phyloP scores from a whole-genome alignment of 169 alveolate genomes.

The Plasmodium relictum region DNA sequence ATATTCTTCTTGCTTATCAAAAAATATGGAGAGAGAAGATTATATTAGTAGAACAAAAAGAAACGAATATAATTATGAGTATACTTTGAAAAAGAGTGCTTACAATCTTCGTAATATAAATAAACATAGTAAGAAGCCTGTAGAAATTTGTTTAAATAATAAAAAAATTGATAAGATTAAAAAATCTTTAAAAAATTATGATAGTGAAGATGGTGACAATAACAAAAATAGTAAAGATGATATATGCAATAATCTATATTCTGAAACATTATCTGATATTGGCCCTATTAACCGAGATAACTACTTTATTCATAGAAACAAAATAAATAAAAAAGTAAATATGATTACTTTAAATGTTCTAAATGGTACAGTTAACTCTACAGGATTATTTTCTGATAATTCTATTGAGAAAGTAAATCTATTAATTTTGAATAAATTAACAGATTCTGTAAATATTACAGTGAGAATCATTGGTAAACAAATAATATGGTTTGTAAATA shows the following conservation, averaged over 20 bases:
- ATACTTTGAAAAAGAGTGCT: background rate
- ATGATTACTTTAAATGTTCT: slow-evolving; percentile 23
- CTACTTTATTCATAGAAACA: background rate
- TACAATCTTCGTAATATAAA: background rate
- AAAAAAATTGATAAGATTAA: background rate
- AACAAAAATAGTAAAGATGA: background rate
- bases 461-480: slow-evolving; percentile 70
- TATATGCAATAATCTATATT: background rate
- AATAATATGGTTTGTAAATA: slow-evolving; percentile 59
- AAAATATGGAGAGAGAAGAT: slow-evolving; percentile 27
- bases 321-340: slow-evolving; percentile 1
- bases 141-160: slow-evolving; percentile 1
- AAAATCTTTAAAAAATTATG: background rate
- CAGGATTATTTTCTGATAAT: slow-evolving; percentile 21
- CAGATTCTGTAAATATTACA: slow-evolving; percentile 16
- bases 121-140: slow-evolving; percentile 1
- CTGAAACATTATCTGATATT: slow-evolving; percentile 15
- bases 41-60: slow-evolving; percentile 21
- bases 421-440: slow-evolving; percentile 5
- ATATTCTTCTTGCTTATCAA: slow-evolving; percentile 36
- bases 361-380: slow-evolving; percentile 31
- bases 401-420: slow-evolving; percentile 19
- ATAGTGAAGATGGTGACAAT: background rate
- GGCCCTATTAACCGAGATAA: slow-evolving; percentile 3
- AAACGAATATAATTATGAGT: slow-evolving; percentile 15